Evolutionary conservation across 2,329 filamentous ascomycete species (phyloP), one percentile per base, ranked within the genome.

Genomic region (Volutella citrinella): DNA sequence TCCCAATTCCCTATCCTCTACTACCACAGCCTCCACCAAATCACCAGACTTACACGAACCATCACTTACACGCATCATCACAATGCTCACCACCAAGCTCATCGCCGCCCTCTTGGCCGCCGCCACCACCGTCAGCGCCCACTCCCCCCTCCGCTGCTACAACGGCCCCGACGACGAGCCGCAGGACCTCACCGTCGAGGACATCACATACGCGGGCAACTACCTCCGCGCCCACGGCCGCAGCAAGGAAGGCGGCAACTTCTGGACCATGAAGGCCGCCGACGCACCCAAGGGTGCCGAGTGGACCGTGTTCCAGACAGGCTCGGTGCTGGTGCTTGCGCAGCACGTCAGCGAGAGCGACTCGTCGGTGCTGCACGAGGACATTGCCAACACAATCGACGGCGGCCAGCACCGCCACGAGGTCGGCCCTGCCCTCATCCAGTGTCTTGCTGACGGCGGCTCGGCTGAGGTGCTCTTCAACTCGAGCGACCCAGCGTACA

Each of bases 331-430:
- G 3, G 47, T 43, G 3, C 34, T 52, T 10, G 49, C 48, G 30
- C 55, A 57, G 48, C 54, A 57, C 43, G 41, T 49, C 31, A 40
- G 32, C 23, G 22, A 31, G 9, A 29, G 25, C 20, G 19, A 43
- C 24, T 49, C 54, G 6, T 45, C 32, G 17, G 45, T 56, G 10
- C 40, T 53, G 3, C 55, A 46, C 28, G 34, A 38, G 5, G 51
- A 56, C 14, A 48, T 57, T 19, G 55, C 55, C 14, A 37, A 27
- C 28, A 51, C 52, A 23, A 57, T 58, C 16, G 51, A 56, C 26
- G 48, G 50, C 16, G 51, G 43, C 19, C 12, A 20, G 7, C 32
- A 39, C 14, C 32, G 28, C 19, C 20, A 35, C 12, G 24, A 31
- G 16, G 28, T 32, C 37, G 32, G 32, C 10, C 32, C 45, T 5